These are phyloP conservation scores for Phylloporus sp. DNA, from an alignment of 768 basidiomycete species.

Conservation along the genomic window DNA sequence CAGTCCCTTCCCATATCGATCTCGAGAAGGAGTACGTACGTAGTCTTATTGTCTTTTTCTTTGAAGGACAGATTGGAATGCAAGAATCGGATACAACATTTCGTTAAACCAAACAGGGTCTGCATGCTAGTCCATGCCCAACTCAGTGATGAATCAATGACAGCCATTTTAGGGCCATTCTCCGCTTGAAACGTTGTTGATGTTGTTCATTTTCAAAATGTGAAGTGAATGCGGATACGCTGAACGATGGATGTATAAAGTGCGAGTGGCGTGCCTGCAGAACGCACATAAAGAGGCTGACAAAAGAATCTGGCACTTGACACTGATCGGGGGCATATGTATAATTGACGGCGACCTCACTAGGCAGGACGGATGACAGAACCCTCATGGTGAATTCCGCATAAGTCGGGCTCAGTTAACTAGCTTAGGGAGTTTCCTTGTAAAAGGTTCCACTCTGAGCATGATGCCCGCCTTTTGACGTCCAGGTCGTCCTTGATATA, in stretches of 20 bases:
- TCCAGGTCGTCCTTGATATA: too few relatives aligned
- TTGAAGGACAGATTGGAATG: background rate
- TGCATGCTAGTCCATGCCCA: background rate
- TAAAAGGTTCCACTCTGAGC: background rate
- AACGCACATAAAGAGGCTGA: background rate
- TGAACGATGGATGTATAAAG: background rate
- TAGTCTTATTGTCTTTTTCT: background rate
- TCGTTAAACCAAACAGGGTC: background rate
- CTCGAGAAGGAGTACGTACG: background rate
- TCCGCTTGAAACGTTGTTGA: background rate
- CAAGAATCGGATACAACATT: background rate
- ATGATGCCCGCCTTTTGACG: too few relatives aligned
- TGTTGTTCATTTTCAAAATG: background rate
- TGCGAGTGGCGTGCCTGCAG: background rate
- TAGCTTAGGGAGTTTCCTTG: background rate
- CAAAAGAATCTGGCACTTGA: background rate
- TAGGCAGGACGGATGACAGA: background rate
- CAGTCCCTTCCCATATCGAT: background rate
- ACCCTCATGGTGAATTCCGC: background rate
- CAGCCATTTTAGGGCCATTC: too few relatives aligned
- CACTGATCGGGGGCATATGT: background rate
- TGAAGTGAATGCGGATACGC: background rate
- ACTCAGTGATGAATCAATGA: too few relatives aligned
- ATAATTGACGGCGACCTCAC: too few relatives aligned
- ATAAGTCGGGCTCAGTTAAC: background rate